Evolutionary conservation across 352 stramenopile genomes (phyloP), one percentile per base, ranked within the genome.

Genomic region (Discostella stelligera): DNA sequence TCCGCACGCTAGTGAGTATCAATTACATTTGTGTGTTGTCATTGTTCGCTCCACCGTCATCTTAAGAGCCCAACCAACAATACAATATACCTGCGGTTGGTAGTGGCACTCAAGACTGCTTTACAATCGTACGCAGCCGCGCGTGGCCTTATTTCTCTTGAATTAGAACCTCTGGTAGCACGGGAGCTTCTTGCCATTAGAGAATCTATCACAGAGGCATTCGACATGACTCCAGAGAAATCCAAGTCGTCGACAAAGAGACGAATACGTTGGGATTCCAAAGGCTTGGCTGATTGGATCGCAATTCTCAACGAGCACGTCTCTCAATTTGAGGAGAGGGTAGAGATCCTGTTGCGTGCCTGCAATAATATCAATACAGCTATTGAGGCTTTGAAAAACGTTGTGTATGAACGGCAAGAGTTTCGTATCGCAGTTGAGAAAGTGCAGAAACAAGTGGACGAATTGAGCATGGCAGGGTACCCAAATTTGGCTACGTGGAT

Each of bases 311-410:
- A 96, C 23, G 90, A 94, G 27, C 95, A 98, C 66, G 96, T 99
- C 0, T 95, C 97, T 63, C 93, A 91, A 39, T 92, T 99, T 50
- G 97, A 99, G 71, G 97, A 99, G 69, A 98, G 98, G 71, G 95
- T 99, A 11, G 96, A 99, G 71, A 96, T 98, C 27, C 86, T 99
- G 23, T 77, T 97, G 27, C 79, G 94, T 65, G 98, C 98, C 66
- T 96, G 95, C 39, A 90, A 90, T 59, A 94, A 96, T 14, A 95
- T 99, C 62, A 93, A 99, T 52, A 84, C 93, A 61, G 85, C 95
- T 16, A 83, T 99, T n/a, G 84, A 83, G 13, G 63, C 76, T 5
- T 66, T 98, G 11, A 69, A 80, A 23, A 86, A 69, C 20, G 89
- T 94, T 48, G 80, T 81, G 1, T 93, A 94, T 50, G 84, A 94